Conservation (phyloP, 2,329 filamentous ascomycete species). For the Sclerotinia borealis region DNA sequence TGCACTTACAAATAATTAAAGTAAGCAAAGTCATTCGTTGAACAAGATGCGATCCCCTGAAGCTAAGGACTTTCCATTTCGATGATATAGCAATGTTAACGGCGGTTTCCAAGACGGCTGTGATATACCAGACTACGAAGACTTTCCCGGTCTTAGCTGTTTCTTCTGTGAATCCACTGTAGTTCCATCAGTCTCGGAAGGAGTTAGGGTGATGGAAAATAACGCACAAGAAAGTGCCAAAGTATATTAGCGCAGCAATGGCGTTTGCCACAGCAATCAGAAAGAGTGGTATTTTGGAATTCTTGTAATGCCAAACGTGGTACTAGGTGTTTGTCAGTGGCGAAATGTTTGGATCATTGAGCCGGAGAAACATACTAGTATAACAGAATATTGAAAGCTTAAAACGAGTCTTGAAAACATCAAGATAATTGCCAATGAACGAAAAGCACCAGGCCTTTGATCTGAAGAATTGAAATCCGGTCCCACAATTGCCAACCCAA, state of each 20-base stretch:
- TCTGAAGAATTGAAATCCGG: conserved; percentile 2
- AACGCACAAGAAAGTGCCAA: conserved; percentile 20
- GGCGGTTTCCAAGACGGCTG: conserved; percentile 21
- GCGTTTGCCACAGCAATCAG: conserved; percentile 15
- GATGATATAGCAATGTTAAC: conserved; percentile 23
- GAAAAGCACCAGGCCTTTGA: not conserved
- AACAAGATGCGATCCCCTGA: conserved; percentile 52
- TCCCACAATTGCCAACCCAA: conserved; percentile 15
- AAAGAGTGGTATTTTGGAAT: conserved; percentile 17
- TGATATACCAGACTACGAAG: conserved; percentile 19
- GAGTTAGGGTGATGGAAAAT: too few relatives aligned
- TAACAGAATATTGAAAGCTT: conserved; percentile 33
- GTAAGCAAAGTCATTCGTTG: conserved; percentile 53
- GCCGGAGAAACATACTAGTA: not conserved
- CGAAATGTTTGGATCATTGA: not conserved
- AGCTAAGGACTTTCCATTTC: conserved; percentile 37
- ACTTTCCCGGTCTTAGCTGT: not conserved
- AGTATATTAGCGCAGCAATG: conserved; percentile 23
- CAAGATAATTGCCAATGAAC: conserved; percentile 30
- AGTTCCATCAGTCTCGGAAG: not conserved
- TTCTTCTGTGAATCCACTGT: not conserved
- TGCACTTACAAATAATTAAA: conserved; percentile 41
- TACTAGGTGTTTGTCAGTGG: conserved; percentile 7
- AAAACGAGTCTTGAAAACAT: conserved; percentile 35
- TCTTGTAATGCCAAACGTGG: conserved; percentile 22